Base-by-base conservation (phyloP, 352 stramenopile species). In the Pythium myriotylum region DNA sequence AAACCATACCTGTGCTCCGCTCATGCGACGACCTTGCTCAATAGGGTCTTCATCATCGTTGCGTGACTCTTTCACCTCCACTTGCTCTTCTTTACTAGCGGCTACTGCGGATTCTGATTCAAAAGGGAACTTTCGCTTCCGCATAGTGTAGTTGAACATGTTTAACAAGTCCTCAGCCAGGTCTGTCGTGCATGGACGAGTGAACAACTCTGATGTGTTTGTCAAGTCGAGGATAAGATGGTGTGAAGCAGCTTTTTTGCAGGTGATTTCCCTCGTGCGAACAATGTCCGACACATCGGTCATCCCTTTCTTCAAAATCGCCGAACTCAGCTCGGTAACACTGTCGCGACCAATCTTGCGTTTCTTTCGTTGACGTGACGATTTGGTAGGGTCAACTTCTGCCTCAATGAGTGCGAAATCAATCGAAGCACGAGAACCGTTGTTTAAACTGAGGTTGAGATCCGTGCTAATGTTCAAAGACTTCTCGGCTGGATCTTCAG, bases 61-160 rank as follows among this genome's bases (percentile, higher is more conserved):
- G 26, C 72, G 54, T 10, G 29, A 35, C 29, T 35, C 29, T 10
- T 35, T 35, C 10, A 10, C 29, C 17, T 33, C 50, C 1, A 68
- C 33, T 4, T 69, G 32, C 3, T 78, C 67, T 32, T 75, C 7
- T 17, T 71, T 22, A 9, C 26, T 41, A 19, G 42, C 39, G 0
- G 12, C 29, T n/a, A 9, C 27, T 10, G 10, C 63, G 58, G 8
- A 73, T 24, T 68, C 68, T 1, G 45, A 61, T 23, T 73, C 61
- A 54, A 92, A 92, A 27, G 80, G 84, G 42, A 94, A 89, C 49
- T 91, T 95, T 17, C 74, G 73, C 72, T 93, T 93, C 69, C 86
- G 92, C 88, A 95, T 95, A 1, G 83, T 94, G 49, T 81, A 59
- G 54, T 79, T 78, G 51, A 94, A 95, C 86, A 96, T 92, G 16